A percentile compares a stretch with the other conserved stretches of the same genome.
phyloP scores from a whole-genome alignment of 1,284 basidiomycete species.

The Sporisorium exsertum region DNA sequence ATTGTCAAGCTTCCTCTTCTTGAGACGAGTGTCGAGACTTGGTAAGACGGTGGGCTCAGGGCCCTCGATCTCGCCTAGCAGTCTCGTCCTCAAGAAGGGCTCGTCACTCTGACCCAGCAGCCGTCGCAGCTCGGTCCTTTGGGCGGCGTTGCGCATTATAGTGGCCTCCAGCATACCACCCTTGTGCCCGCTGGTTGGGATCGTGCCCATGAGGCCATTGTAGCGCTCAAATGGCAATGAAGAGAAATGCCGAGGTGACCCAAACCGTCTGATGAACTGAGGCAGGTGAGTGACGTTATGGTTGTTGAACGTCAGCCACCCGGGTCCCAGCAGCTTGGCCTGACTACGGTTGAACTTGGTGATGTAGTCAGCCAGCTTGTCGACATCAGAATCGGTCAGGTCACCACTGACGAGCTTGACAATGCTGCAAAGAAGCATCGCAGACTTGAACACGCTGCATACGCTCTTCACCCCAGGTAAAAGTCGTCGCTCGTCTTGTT shows the following conservation, averaged over 20 bases:
- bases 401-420: neutral
- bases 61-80: neutral
- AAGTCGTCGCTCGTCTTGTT: neutral
- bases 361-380: neutral
- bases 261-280: constrained; percentile 1
- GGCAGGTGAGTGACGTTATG: constrained; percentile 3
- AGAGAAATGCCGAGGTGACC: constrained; percentile 6
- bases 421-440: constrained; percentile 3
- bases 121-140: neutral
- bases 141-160: neutral
- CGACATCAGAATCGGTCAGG: neutral
- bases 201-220: constrained; percentile 1
- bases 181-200: neutral
- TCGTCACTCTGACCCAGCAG: neutral
- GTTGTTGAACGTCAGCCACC: constrained; percentile 15
- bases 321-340: constrained; percentile 8
- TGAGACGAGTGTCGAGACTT: no score
- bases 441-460: neutral
- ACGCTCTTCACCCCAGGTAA: neutral
- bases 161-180: neutral
- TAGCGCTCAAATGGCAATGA: constrained; percentile 6
- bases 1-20: no score
- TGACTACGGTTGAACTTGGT: constrained; percentile 1
- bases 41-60: neutral
- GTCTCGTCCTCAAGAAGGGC: neutral